A percentile compares a stretch with the other conserved stretches of the same genome.
Conservation (phyloP, 192 early-diverging fungal genomes). For the Phlyctochytrium arcticum region DNA sequence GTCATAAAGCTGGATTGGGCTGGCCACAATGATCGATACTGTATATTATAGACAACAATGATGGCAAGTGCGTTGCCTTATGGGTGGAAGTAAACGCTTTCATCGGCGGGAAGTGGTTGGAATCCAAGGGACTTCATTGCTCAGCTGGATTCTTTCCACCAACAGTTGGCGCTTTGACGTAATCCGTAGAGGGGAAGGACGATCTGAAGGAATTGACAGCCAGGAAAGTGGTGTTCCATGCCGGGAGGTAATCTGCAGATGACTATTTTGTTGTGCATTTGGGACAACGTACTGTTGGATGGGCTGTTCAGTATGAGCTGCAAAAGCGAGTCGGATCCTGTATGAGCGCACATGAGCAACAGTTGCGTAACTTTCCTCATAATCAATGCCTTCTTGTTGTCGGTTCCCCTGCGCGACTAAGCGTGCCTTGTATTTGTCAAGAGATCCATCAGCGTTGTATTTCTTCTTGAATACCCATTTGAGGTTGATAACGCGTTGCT, state of each 20-base stretch:
- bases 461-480: constrained; percentile 3
- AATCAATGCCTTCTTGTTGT: neutral
- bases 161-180: no score
- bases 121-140: no score
- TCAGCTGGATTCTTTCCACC: no score
- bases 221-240: no score
- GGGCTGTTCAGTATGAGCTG: neutral
- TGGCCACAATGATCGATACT: neutral
- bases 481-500: no score
- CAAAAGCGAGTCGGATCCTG: neutral
- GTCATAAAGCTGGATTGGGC: neutral
- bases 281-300: constrained; percentile 16
- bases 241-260: no score
- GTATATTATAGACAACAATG: neutral
- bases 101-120: no score
- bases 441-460: neutral
- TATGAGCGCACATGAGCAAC: neutral
- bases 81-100: neutral
- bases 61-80: neutral
- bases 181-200: no score
- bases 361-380: constrained; percentile 31
- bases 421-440: neutral
- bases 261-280: no score
- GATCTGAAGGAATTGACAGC: no score
- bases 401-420: constrained; percentile 4